Evolutionary conservation across 2,329 filamentous ascomycete genomes (phyloP).

Genomic region (Basipetospora sp.): DNA sequence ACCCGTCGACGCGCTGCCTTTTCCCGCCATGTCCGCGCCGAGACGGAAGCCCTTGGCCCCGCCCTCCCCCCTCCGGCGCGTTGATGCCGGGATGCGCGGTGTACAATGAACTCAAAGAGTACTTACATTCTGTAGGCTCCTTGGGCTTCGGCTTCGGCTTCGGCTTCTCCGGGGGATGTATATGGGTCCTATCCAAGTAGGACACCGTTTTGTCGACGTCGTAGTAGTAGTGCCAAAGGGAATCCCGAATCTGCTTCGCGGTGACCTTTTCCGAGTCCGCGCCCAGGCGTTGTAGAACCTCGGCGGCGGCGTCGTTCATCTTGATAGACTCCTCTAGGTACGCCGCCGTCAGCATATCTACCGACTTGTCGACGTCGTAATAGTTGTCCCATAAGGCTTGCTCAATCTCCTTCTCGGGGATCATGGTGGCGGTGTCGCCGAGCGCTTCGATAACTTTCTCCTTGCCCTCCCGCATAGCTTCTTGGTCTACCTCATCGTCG

Average conservation of each 20-base stretch:
- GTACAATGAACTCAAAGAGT: neutral
- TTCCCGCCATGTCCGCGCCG: slow-evolving; percentile 7
- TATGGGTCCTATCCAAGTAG: slow-evolving; percentile 57
- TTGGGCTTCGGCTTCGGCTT: slow-evolving; percentile 27
- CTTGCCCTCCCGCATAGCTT: slow-evolving; percentile 5
- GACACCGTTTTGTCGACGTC: slow-evolving; percentile 73
- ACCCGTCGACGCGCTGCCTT: slow-evolving; percentile 2
- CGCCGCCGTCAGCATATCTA: slow-evolving; percentile 55
- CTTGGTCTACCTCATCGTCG: slow-evolving; percentile 23
- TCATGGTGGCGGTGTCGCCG: slow-evolving; percentile 24
- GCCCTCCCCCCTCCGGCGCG: neutral
- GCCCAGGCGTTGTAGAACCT: slow-evolving; percentile 54
- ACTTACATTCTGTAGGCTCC: slow-evolving; percentile 29
- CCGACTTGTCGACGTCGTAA: slow-evolving; percentile 68
- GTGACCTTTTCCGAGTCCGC: slow-evolving; percentile 41
- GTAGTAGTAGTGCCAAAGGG: slow-evolving; percentile 92
- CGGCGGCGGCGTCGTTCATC: slow-evolving; percentile 50
- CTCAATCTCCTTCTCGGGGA: slow-evolving; percentile 49
- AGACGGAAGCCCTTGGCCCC: slow-evolving; percentile 1
- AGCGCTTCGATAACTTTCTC: slow-evolving; percentile 1
- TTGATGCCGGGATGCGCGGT: too few species aligned
- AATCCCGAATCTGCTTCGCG: slow-evolving; percentile 62
- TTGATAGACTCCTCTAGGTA: slow-evolving; percentile 21
- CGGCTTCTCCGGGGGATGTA: slow-evolving; percentile 25
- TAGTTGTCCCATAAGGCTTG: slow-evolving; percentile 83